Evolutionary conservation across 148 eudicot species (phyloP), one percentile per base, ranked within the genome.

Genomic region (Mesembryanthemum crystallinum): DNA sequence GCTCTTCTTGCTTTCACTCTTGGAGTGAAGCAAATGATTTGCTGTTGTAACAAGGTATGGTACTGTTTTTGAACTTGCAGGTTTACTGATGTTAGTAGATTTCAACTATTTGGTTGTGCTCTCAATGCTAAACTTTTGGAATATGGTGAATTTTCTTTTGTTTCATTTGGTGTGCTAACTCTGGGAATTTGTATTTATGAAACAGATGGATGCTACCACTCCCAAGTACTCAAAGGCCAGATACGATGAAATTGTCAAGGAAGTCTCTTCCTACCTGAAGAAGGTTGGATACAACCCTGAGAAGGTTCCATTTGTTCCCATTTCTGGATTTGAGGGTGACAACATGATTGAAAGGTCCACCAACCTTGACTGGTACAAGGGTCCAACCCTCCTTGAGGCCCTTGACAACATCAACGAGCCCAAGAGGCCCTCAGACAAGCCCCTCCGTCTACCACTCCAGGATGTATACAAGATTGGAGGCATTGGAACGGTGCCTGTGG

Each of bases 1-100:
- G 89, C 89, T 1, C 80, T 86, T 74, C 89, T 86, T 74, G 85
- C 89, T 45, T 86, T 86, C 85, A 86, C 89, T 60, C 89, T 86
- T 75, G 89, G 87, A 71, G 87, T 86, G 30, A 83, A 52, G 73
- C 89, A 84, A 60, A 86, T 86, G 89, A 86, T 86, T 68, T 86
- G 89, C 64, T 86, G 89, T 35, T 80, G 86, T 52, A 86, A 86
- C 81, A 86, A 86, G 88, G 88, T 83, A 72, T 60, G 12, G n/a
- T 4, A 23, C 18, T 57, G 61, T 57, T 14, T n/a, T 20, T 35
- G 39, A 20, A 15, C 58, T 52, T 52, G 58, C n/a, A 35, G 39
- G 3, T 35, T 35, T 35, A 35, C 6, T 35, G 39, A 35, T 35
- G 39, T 35, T 35, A n/a, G n/a, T n/a, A n/a, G n/a, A n/a, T n/a